Conservation (phyloP, 164 flowering plant species). For the Warburgia ugandensis region DNA sequence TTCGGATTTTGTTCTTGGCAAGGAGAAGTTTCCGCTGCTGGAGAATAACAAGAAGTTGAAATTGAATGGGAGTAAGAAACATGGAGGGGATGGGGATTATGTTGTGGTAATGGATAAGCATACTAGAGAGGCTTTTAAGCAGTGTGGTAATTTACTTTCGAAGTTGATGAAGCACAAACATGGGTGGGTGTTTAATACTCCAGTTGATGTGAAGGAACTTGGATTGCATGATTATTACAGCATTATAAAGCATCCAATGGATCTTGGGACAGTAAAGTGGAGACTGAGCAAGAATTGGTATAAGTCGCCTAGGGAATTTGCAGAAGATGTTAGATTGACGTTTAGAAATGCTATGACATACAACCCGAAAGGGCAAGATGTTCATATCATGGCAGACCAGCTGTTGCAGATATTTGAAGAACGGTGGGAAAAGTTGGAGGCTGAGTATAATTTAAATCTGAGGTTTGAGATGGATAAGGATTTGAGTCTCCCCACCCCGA, state of each 20-base stretch:
- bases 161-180: slow-evolving; percentile 69
- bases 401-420: slow-evolving; percentile 57
- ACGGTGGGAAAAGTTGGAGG: slow-evolving; percentile 41
- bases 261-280: slow-evolving; percentile 69
- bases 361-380: slow-evolving; percentile 81
- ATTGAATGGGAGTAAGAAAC: slow-evolving; percentile 32
- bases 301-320: slow-evolving; percentile 63
- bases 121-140: slow-evolving; percentile 27
- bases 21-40: slow-evolving; percentile 63
- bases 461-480: slow-evolving; percentile 20
- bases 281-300: slow-evolving; percentile 53
- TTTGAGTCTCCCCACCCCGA: slow-evolving; percentile 27
- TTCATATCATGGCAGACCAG: slow-evolving; percentile 61
- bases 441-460: slow-evolving; percentile 24
- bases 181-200: slow-evolving; percentile 75
- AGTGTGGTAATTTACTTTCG: slow-evolving; percentile 38
- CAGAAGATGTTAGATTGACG: slow-evolving; percentile 80
- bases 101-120: slow-evolving; percentile 23
- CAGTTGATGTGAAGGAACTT: slow-evolving; percentile 60
- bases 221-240: slow-evolving; percentile 62
- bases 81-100: too few relatives aligned
- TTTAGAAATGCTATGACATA: slow-evolving; percentile 80
- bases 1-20: slow-evolving; percentile 69
- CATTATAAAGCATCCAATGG: slow-evolving; percentile 79
- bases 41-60: slow-evolving; percentile 79